Evolutionary conservation across 805 yeast genomes (phyloP).

Genomic region (Barnettozyma populi): DNA sequence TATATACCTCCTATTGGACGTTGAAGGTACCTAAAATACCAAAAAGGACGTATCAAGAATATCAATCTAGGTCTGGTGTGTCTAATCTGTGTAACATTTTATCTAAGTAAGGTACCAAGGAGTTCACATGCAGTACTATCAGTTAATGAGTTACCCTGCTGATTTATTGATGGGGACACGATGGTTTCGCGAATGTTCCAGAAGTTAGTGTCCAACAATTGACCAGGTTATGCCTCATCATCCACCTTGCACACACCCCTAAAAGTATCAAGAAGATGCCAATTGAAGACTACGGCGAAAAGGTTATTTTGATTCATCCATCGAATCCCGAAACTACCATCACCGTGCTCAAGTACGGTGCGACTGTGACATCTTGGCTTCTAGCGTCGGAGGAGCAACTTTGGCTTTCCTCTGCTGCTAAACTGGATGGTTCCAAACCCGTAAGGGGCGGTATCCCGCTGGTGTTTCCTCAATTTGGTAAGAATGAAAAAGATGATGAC

Average conservation of each 20-base stretch:
- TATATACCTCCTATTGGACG: too few species aligned
- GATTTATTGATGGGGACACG: too few species aligned
- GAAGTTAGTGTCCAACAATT: too few species aligned
- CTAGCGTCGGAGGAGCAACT: constrained; percentile 69
- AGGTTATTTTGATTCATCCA: constrained; percentile 56
- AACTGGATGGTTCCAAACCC: constrained; percentile 86
- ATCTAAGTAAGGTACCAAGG: too few species aligned
- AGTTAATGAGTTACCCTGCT: too few species aligned
- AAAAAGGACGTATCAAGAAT: too few species aligned
- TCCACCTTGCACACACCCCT: too few species aligned
- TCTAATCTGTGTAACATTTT: too few species aligned
- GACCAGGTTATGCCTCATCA: background rate
- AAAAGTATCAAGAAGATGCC: constrained; percentile 23
- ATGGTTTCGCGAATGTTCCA: too few species aligned
- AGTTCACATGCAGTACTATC: too few species aligned
- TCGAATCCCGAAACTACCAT: constrained; percentile 47
- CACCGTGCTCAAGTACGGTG: constrained; percentile 80
- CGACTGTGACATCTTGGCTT: constrained; percentile 82
- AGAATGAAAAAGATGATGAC: constrained; percentile 45
- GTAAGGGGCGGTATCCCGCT: constrained; percentile 97
- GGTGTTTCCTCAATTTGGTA: constrained; percentile 93
- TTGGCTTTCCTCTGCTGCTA: constrained; percentile 76
- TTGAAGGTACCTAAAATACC: too few species aligned
- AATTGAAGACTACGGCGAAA: constrained; percentile 58
- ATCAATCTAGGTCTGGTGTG: too few species aligned